phyloP scores from a whole-genome alignment of 2,329 filamentous ascomycete genomes.

The Esteya vermicola region DNA sequence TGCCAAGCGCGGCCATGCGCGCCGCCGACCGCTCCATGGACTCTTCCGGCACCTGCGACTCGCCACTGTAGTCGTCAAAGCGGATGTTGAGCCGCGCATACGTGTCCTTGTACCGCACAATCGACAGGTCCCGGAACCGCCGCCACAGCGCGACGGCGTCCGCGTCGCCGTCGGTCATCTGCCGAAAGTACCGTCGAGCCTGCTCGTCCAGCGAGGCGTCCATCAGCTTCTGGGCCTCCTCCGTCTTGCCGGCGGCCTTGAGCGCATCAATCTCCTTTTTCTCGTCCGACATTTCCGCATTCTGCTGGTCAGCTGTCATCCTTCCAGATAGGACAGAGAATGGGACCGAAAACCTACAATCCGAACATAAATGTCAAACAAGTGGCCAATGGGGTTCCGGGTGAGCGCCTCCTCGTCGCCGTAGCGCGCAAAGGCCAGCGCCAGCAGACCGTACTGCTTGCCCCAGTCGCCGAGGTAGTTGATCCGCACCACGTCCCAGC shows the following conservation, averaged over 20 bases:
- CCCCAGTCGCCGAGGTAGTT: slow-evolving; percentile 76
- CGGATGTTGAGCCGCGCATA: slow-evolving; percentile 57
- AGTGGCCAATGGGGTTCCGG: slow-evolving; percentile 65
- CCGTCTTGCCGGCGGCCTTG: slow-evolving; percentile 38
- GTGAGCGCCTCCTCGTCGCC: slow-evolving; percentile 58
- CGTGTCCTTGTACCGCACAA: slow-evolving; percentile 50
- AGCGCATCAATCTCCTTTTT: slow-evolving; percentile 48
- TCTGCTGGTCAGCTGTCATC: slow-evolving; percentile 16
- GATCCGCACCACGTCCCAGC: slow-evolving; percentile 60
- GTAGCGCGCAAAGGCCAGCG: slow-evolving; percentile 61
- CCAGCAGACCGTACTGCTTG: slow-evolving; percentile 61
- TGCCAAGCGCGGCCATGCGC: slow-evolving; percentile 46
- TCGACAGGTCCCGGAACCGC: slow-evolving; percentile 52
- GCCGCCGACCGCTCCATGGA: slow-evolving; percentile 51
- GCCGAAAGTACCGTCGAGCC: slow-evolving; percentile 58
- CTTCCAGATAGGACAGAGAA: not conserved
- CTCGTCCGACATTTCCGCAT: slow-evolving; percentile 50
- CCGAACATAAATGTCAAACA: slow-evolving; percentile 70
- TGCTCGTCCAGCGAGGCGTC: slow-evolving; percentile 55
- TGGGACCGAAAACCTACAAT: slow-evolving; percentile 25
- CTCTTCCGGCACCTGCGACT: slow-evolving; percentile 55
- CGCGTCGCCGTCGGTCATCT: slow-evolving; percentile 54
- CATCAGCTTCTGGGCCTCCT: slow-evolving; percentile 33
- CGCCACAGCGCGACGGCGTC: slow-evolving; percentile 48
- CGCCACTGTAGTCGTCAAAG: slow-evolving; percentile 62